A percentile compares a stretch with the other conserved stretches of the same genome.
Conservation (phyloP, 225 moss, liverwort and hornwort species). For the Physcomitrellopsis africana region DNA sequence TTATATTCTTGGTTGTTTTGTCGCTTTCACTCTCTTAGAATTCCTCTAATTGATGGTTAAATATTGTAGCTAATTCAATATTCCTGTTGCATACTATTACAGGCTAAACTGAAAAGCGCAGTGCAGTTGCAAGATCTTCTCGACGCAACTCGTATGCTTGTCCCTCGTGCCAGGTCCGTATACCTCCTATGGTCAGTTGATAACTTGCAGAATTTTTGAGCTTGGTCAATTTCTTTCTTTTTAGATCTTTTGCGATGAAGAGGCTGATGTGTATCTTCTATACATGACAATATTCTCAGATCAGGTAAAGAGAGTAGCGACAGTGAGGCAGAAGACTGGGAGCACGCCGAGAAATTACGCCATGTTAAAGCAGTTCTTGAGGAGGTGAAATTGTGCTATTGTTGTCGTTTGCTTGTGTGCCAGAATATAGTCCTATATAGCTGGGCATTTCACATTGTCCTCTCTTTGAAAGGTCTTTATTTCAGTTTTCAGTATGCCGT, state of each 20-base stretch:
- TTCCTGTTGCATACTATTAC: constrained; percentile 28
- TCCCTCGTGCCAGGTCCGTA: constrained; percentile 84
- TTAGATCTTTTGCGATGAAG: constrained; percentile 23
- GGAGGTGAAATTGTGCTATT: constrained; percentile 61
- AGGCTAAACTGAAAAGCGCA: constrained; percentile 98
- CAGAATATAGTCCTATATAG: neutral
- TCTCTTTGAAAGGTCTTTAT: neutral
- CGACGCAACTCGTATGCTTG: constrained; percentile 95
- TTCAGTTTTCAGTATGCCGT: constrained; percentile 7
- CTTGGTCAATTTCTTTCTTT: constrained; percentile 6
- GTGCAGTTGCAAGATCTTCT: constrained; percentile 98
- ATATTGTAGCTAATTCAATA: constrained; percentile 28
- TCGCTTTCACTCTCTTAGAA: neutral
- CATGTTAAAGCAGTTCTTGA: constrained; percentile 99
- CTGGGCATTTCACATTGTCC: neutral
- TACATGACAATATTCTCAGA: constrained; percentile 47
- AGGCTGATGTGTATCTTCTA: constrained; percentile 21
- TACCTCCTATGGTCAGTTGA: constrained; percentile 3
- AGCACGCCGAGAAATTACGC: constrained; percentile 96
- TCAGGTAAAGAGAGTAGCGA: constrained; percentile 95
- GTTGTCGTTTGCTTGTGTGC: constrained; percentile 18
- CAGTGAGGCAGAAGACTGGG: constrained; percentile 96
- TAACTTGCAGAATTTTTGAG: constrained; percentile 11
- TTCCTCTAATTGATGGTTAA: neutral
- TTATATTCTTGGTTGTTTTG: constrained; percentile 5